Conservation (phyloP, 2,329 filamentous ascomycete genomes). For the Orbilia quercus region DNA sequence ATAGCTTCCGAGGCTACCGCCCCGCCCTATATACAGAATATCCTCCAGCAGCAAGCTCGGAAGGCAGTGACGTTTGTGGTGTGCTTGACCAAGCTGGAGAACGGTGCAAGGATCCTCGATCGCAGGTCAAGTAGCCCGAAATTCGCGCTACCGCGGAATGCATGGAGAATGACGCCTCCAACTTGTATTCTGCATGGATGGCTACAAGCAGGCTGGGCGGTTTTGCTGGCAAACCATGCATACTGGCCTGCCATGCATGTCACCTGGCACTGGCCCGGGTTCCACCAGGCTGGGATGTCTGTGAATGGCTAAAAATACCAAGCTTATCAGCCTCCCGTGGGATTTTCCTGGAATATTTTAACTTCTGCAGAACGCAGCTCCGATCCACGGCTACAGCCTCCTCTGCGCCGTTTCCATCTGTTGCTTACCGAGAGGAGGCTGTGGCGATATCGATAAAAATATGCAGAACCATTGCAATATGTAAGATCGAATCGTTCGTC, state of each 20-base stretch:
- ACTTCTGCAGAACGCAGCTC: slow-evolving; percentile 17
- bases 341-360: slow-evolving; percentile 5
- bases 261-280: slow-evolving; percentile 41
- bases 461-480: slow-evolving; percentile 21
- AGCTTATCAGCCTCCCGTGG: slow-evolving; percentile 51
- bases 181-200: slow-evolving; percentile 40
- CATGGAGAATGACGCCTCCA: slow-evolving; percentile 17
- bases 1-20: slow-evolving; percentile 26
- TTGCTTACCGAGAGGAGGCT: slow-evolving; percentile 33
- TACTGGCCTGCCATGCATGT: slow-evolving; percentile 39
- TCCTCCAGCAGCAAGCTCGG: slow-evolving; percentile 38
- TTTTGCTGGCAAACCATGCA: slow-evolving; percentile 54
- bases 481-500: slow-evolving; percentile 37
- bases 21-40: slow-evolving; percentile 50
- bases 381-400: slow-evolving; percentile 46
- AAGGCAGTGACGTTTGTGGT: slow-evolving; percentile 53
- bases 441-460: slow-evolving; percentile 47
- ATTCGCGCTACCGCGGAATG: slow-evolving; percentile 50
- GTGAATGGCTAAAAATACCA: slow-evolving; percentile 54
- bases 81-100: slow-evolving; percentile 52
- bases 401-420: slow-evolving; percentile 11
- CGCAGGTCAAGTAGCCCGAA: slow-evolving; percentile 37
- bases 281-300: slow-evolving; percentile 43
- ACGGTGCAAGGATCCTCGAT: slow-evolving; percentile 41
- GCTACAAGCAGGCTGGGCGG: slow-evolving; percentile 33